A percentile compares a stretch with the other conserved stretches of the same genome.
phyloP scores from a whole-genome alignment of 1,139 yeast genomes.

The Trichomonascaceae sp. region DNA sequence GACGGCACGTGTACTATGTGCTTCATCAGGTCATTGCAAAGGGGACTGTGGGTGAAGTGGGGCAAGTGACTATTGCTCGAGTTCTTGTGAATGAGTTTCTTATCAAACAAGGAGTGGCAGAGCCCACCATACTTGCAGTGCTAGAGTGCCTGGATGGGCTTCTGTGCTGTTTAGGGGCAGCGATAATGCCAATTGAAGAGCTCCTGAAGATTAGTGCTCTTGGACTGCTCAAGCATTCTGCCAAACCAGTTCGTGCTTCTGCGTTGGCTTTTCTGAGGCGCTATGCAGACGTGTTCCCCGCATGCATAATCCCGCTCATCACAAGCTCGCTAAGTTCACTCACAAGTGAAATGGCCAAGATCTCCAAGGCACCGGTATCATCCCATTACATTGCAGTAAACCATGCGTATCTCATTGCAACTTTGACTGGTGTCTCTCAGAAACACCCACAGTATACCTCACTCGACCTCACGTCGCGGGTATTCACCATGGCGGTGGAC shows the following conservation, averaged over 20 bases:
- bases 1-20: constrained; percentile 18
- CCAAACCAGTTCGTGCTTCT: constrained; percentile 11
- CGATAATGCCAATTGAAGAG: constrained; percentile 18
- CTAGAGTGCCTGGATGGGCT: constrained; percentile 16
- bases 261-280: constrained; percentile 14
- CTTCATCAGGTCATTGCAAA: constrained; percentile 18
- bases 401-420: constrained; percentile 18
- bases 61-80: constrained; percentile 20
- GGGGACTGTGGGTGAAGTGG: constrained; percentile 22
- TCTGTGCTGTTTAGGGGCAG: constrained; percentile 21
- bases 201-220: constrained; percentile 12
- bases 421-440: constrained; percentile 18
- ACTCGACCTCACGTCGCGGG: constrained; percentile 22
- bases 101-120: constrained; percentile 14
- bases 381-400: constrained; percentile 15
- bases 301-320: constrained; percentile 17
- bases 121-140: constrained; percentile 17
- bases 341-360: constrained; percentile 17
- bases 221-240: constrained; percentile 10
- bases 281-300: constrained; percentile 15
- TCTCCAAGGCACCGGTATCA: constrained; percentile 8
- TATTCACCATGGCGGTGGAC: constrained; percentile 23
- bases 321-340: constrained; percentile 15
- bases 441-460: constrained; percentile 23
- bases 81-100: constrained; percentile 18